phyloP scores from a whole-genome alignment of 257 asterid species.

The Solanum tacnaense region DNA sequence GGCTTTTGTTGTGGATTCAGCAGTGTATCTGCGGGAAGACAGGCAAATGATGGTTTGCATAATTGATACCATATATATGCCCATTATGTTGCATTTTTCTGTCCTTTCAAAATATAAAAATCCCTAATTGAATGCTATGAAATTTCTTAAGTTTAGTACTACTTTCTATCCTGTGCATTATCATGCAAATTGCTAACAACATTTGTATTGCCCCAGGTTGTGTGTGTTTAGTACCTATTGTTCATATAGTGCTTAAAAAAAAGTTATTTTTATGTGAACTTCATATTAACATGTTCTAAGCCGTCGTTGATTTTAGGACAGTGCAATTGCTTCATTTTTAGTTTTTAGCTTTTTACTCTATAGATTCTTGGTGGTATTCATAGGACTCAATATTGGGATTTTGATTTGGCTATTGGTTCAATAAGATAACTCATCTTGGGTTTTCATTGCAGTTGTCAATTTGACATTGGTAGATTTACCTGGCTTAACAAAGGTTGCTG shows the following conservation, averaged over 20 bases:
- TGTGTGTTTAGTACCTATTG: not conserved
- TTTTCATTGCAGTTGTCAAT: constrained; percentile 33
- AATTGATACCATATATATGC: not conserved
- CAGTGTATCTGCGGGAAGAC: not conserved
- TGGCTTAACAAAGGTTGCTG: constrained; percentile 37
- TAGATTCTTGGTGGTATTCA: not conserved
- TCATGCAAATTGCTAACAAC: not conserved
- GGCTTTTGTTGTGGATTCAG: not conserved
- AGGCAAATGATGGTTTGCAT: not conserved
- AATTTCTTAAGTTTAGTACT: not conserved
- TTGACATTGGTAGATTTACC: constrained; percentile 38
- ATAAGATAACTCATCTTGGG: not conserved
- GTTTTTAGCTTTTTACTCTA: not conserved
- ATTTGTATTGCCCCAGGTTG: not conserved
- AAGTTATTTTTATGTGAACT: not conserved
- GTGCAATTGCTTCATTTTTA: not conserved
- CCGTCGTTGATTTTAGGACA: not conserved
- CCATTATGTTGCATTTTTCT: not conserved
- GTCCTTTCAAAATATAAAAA: not conserved
- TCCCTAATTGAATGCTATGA: not conserved
- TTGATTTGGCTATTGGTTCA: not conserved
- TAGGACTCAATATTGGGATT: not conserved
- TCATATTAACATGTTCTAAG: not conserved
- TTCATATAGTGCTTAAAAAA: not conserved
- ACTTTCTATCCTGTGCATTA: not conserved